phyloP scores from a whole-genome alignment of 2,329 filamentous ascomycete species.

The Venturia nashicola region DNA sequence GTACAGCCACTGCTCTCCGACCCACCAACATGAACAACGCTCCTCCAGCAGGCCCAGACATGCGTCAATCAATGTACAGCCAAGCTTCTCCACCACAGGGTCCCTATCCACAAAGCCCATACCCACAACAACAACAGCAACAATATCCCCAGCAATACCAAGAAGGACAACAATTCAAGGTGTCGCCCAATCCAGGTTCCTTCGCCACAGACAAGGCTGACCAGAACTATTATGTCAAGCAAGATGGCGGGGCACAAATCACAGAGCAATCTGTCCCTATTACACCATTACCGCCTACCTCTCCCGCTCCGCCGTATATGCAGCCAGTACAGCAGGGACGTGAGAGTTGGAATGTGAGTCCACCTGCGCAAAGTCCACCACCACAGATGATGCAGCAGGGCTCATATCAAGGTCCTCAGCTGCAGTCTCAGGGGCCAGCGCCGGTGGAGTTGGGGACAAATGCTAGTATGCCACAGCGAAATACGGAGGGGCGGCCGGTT shows the following conservation, averaged over 20 bases:
- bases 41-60: background rate
- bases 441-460: conserved; percentile 9
- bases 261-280: background rate
- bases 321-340: background rate
- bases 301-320: background rate
- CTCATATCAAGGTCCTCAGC: background rate
- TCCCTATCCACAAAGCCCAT: background rate
- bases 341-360: background rate
- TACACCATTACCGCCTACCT: background rate
- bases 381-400: background rate
- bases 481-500: background rate
- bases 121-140: background rate
- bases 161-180: background rate
- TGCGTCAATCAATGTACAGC: background rate
- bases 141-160: background rate
- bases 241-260: background rate
- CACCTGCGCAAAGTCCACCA: background rate
- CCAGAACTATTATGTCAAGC: background rate
- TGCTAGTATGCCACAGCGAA: conserved; percentile 1
- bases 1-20: background rate
- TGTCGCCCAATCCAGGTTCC: background rate
- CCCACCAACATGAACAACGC: background rate
- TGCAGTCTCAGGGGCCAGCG: background rate
- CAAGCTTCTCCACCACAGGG: background rate
- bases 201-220: background rate